Evolutionary conservation across 2,329 filamentous ascomycete genomes (phyloP), one percentile per base, ranked within the genome.

Genomic region (Neopestalotiopsis clavispora): DNA sequence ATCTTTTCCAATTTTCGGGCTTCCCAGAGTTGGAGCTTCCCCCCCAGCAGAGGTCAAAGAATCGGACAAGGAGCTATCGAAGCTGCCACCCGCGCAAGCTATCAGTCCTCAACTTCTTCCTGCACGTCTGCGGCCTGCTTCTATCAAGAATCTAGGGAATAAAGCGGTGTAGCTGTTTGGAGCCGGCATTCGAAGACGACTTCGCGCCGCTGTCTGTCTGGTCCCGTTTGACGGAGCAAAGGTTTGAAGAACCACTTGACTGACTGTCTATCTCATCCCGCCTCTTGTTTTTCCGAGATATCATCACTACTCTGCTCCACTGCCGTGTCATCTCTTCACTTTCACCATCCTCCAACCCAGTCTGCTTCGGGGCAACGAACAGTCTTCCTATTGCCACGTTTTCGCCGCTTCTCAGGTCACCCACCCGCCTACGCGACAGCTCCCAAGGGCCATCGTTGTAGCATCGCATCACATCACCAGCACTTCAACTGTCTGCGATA

Each of bases 201-300:
- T 28, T 32, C 38, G 34, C 32, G 63, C 67, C 68, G 67, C 72
- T 73, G 71, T 72, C 72, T 73, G 71, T 72, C 74, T 68, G 65
- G 68, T 72, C 72, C 73, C 68, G 71, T 75, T 78, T 75, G 74
- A 74, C 73, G 71, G 75, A 77, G 74, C 69, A 78, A 79, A 80
- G 79, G 79, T 80, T 80, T 80, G 79, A 78, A 77, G 74, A 38
- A 75, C 72, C 75, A 74, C 74, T 28, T 73, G 75, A 75, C 69
- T 78, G 74, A 32, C 64, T 66, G 45, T 52, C 62, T 65, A 30
- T 28, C 63, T 56, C 23, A 65, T 34, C 63, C 75, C 72, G 71
- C 72, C 73, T 74, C 68, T 69, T 71, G 71, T 67, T 67, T 75
- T 70, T 65, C 68, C 71, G 69, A 38, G 42, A 67, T 74, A 75